Percentiles rank a stretch among this genome's conserved stretches.
Evolutionary conservation across 2,329 filamentous ascomycete genomes (phyloP).

Genomic region (Pseudogymnoascus verrucosus): DNA sequence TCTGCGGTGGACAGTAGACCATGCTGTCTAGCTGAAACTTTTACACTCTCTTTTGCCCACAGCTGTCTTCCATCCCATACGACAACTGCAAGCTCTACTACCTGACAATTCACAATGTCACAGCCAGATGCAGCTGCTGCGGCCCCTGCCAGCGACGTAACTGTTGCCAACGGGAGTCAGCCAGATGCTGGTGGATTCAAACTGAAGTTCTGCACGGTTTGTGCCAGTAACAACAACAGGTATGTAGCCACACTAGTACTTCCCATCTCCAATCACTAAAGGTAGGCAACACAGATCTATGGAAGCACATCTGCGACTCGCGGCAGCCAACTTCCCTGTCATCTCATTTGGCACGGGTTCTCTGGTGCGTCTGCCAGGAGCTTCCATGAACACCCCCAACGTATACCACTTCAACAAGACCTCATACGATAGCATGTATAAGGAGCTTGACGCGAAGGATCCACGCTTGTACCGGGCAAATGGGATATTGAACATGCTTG

Average conservation of each 20-base stretch:
- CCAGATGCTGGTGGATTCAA: constrained; percentile 54
- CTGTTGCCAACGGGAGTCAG: constrained; percentile 18
- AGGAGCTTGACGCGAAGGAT: constrained; percentile 81
- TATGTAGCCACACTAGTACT: constrained; percentile 34
- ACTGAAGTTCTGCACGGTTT: constrained; percentile 97
- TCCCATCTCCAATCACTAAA: constrained; percentile 11
- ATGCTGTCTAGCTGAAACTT: constrained; percentile 5
- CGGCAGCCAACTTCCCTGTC: constrained; percentile 81
- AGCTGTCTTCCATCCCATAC: not conserved
- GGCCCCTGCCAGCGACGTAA: constrained; percentile 12
- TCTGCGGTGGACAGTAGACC: constrained; percentile 2
- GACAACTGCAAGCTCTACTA: not conserved
- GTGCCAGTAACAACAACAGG: constrained; percentile 96
- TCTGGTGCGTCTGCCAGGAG: constrained; percentile 84
- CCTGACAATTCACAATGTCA: not conserved
- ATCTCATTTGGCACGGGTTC: constrained; percentile 97
- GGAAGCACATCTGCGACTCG: constrained; percentile 94
- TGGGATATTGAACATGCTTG: constrained; percentile 91
- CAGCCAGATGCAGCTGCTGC: constrained; percentile 13
- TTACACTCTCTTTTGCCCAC: not conserved
- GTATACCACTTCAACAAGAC: constrained; percentile 98
- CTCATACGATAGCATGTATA: constrained; percentile 90
- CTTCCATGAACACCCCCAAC: constrained; percentile 86
- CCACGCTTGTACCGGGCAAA: constrained; percentile 81
- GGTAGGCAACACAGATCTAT: constrained; percentile 57